Conservation (phyloP, 75 land plant species). For the Ceratopteris richardii region DNA sequence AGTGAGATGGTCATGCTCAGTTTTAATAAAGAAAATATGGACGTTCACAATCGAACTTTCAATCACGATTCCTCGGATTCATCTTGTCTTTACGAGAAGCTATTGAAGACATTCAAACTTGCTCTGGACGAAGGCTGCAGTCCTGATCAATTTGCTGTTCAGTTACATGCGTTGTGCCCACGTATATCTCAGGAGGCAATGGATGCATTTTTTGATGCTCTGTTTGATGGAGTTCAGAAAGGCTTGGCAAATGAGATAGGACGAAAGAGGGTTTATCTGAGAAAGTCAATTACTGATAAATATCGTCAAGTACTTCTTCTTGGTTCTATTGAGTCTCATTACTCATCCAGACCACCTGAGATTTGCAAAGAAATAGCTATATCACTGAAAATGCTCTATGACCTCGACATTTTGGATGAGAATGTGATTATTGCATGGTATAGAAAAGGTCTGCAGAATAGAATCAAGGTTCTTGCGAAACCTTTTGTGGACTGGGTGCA, state of each 20-base stretch:
- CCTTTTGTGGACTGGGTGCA: conserved; percentile 36
- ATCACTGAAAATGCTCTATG: conserved; percentile 23
- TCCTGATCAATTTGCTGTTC: too few relatives aligned
- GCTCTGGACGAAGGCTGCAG: too few relatives aligned
- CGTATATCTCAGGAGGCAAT: conserved; percentile 43
- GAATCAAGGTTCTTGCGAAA: conserved; percentile 18
- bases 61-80: too few relatives aligned
- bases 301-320: conserved; percentile 53
- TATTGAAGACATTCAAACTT: too few relatives aligned
- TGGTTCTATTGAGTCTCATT: conserved; percentile 44
- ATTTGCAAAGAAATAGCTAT: conserved; percentile 21
- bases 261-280: conserved; percentile 59
- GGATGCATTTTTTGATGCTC: conserved; percentile 64
- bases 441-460: not conserved
- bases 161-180: conserved; percentile 22
- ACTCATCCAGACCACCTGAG: conserved; percentile 8
- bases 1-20: conserved; percentile 91
- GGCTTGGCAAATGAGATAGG: conserved; percentile 75
- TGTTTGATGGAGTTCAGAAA: conserved; percentile 62
- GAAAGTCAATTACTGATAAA: conserved; percentile 38
- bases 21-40: conserved; percentile 12
- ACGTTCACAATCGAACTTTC: not conserved
- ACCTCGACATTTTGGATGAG: conserved; percentile 26
- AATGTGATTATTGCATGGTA: conserved; percentile 26
- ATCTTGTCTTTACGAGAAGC: too few relatives aligned